Percentiles rank a stretch among this genome's conserved stretches.
Evolutionary conservation across 176 grass and related monocot species (phyloP).

Genomic region (Aegilops sharonensis): DNA sequence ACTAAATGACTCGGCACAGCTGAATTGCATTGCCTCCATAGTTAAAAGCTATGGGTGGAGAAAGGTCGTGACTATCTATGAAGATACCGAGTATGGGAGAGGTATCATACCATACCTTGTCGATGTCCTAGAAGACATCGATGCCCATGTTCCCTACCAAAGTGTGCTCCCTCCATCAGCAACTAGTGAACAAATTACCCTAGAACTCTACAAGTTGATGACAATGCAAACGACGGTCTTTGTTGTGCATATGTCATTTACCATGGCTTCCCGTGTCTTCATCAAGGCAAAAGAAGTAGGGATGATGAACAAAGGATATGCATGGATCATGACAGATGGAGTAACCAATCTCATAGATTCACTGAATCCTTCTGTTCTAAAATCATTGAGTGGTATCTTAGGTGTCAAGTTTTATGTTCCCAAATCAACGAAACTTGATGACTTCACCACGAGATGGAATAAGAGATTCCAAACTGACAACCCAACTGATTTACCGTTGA

Average conservation of each 20-base stretch:
- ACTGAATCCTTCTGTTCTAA: conserved; percentile 6
- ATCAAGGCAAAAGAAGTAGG: conserved; percentile 42
- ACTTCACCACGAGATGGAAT: conserved; percentile 52
- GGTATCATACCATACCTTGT: conserved; percentile 51
- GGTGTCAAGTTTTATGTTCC: conserved; percentile 46
- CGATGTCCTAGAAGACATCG: conserved; percentile 32
- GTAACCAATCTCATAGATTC: conserved; percentile 42
- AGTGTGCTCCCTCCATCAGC: conserved; percentile 23
- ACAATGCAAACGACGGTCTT: conserved; percentile 63
- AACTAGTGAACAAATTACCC: conserved; percentile 34
- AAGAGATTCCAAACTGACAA: conserved; percentile 42
- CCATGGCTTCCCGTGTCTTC: conserved; percentile 35
- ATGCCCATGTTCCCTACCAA: conserved; percentile 24
- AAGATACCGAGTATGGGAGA: conserved; percentile 47
- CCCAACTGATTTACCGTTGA: conserved; percentile 21
- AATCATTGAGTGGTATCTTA: conserved; percentile 43
- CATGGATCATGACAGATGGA: conserved; percentile 59
- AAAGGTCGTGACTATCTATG: conserved; percentile 43
- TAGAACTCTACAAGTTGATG: conserved; percentile 56
- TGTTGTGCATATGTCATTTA: conserved; percentile 49
- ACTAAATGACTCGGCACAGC: conserved; percentile 38
- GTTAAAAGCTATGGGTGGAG: conserved; percentile 53
- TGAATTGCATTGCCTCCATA: conserved; percentile 35
- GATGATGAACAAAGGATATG: conserved; percentile 59
- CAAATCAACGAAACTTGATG: conserved; percentile 27